Base-by-base conservation (phyloP, 371 early-diverging fungal genomes). In the Mortierella sp. region DNA sequence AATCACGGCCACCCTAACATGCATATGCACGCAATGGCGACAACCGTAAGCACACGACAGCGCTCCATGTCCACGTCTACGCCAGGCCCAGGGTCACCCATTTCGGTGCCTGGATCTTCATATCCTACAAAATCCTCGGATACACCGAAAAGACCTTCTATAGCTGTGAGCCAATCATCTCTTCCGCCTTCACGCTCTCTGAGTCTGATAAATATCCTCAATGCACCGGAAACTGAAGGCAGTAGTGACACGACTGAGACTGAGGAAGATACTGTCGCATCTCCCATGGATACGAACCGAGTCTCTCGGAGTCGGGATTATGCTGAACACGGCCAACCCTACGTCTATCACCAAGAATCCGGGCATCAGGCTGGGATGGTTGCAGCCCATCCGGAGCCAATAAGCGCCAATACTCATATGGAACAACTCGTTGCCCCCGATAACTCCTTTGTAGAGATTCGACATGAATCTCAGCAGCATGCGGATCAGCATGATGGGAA, bases 201-300 rank as follows among this genome's bases (percentile, higher is more conserved):
- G 51, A 77, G 77, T 28, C n/a, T 77, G n/a, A 68, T 68, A 45
- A 68, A 72, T 34, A 67, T 77, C 26, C 66, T 77, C 45, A 77
- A 77, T 13, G 53, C 37, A 23, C 51, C 54, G 19, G 78, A 77
- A n/a, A 31, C 59, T 28, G 78, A 72, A 22, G 42, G 13, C 34
- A 42, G 47, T 22, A 37, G 40, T 8, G 68, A 72, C 6, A 55
- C 49, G 22, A 51, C 68, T 9, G 61, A 56, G 22, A 45, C 34
- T 2, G 65, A 71, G 4, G 68, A 64, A 31, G 28, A n/a, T 45
- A 32, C n/a, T 32, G 40, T 12, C 19, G 34, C 34, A 6, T 53
- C 53, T 53, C 17, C 53, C 5, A 17, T 9, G 8, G 28, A 53
- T 26, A 12, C 26, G 23, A 53, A 15, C 26, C 22, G 8, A 28